Evolutionary conservation across 1,284 basidiomycete species (phyloP).

Genomic region (Rhodotorula sp.): DNA sequence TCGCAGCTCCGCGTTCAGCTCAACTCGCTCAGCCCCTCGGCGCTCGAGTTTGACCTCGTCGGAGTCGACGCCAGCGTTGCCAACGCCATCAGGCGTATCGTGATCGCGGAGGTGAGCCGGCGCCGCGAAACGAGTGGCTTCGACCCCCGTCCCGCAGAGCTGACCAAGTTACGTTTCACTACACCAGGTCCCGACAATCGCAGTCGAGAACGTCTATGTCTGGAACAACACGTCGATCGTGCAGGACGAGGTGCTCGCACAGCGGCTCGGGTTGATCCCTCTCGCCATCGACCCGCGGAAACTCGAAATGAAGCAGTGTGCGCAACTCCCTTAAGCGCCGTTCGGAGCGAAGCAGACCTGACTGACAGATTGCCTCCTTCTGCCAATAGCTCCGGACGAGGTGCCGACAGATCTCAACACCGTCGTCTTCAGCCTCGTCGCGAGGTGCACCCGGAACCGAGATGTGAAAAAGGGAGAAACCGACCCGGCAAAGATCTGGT

Average conservation of each 20-base stretch:
- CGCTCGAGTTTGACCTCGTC: conserved; percentile 90
- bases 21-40: conserved; percentile 71
- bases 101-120: conserved; percentile 81
- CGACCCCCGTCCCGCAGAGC: background rate
- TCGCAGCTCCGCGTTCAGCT: conserved; percentile 73
- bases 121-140: background rate
- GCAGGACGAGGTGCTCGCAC: conserved; percentile 89
- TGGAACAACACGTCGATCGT: conserved; percentile 96
- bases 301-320: conserved; percentile 52
- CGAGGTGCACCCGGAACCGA: conserved; percentile 66
- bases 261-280: conserved; percentile 86
- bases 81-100: conserved; percentile 85
- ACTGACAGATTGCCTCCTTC: background rate
- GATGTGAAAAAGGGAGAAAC: conserved; percentile 58
- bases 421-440: conserved; percentile 77
- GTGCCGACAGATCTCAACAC: conserved; percentile 85
- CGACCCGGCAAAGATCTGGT: conserved; percentile 65
- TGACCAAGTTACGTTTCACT: too few relatives aligned
- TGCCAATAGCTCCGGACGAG: conserved; percentile 50
- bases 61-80: conserved; percentile 96
- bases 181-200: conserved; percentile 77
- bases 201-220: conserved; percentile 89
- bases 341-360: too few relatives aligned
- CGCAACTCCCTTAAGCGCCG: too few relatives aligned
- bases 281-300: conserved; percentile 77